Conservation (phyloP, 2,329 filamentous ascomycete species). For the Hypoxylon sp. region DNA sequence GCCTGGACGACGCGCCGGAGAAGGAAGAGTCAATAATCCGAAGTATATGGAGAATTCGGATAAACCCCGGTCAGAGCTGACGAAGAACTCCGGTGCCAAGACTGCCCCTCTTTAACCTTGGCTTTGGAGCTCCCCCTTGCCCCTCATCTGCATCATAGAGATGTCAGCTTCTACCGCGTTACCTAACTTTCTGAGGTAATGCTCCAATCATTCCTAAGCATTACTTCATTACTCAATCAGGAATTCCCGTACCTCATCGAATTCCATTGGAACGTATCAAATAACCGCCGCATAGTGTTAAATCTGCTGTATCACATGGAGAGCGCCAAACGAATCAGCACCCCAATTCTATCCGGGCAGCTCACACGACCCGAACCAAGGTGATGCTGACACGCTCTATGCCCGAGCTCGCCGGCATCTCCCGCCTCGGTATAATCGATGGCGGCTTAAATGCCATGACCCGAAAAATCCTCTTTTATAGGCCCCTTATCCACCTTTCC, state of each 20-base stretch:
- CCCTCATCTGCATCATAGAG: conserved; percentile 45
- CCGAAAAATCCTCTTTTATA: conserved; percentile 56
- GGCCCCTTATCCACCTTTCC: conserved; percentile 44
- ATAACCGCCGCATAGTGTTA: conserved; percentile 6
- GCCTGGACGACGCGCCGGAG: conserved; percentile 26
- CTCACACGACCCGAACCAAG: conserved; percentile 39
- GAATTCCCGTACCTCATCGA: conserved; percentile 2
- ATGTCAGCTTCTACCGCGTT: conserved; percentile 36
- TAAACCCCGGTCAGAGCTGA: conserved; percentile 12
- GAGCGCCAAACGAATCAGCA: conserved; percentile 27
- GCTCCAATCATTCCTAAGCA: conserved; percentile 27
- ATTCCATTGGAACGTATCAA: conserved; percentile 10
- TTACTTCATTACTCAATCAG: conserved; percentile 26
- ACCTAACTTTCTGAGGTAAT: conserved; percentile 21
- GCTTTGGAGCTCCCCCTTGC: conserved; percentile 21
- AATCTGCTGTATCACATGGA: conserved; percentile 30
- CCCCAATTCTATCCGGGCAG: conserved; percentile 1
- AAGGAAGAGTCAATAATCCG: conserved; percentile 29
- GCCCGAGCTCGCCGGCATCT: conserved; percentile 51
- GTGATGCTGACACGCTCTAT: conserved; percentile 48
- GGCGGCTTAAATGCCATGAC: conserved; percentile 49
- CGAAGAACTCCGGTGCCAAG: conserved; percentile 6
- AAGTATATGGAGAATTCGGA: conserved; percentile 2
- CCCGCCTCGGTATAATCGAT: conserved; percentile 50
- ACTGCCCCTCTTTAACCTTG: conserved; percentile 29